Evolutionary conservation across 352 stramenopile genomes (phyloP).

Genomic region (Thalassiosira hispida): DNA sequence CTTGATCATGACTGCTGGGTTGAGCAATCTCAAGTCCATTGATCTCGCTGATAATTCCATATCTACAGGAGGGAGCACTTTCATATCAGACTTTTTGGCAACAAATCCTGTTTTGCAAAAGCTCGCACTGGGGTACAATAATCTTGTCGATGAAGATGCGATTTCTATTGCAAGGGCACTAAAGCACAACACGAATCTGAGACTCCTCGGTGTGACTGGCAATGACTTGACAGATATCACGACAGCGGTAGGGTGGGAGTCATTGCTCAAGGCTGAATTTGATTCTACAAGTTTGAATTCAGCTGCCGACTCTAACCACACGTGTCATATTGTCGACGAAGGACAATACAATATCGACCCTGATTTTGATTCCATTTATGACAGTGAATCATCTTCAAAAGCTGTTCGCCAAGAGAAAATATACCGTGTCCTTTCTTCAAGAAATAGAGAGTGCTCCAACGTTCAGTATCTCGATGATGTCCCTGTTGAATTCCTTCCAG

Average conservation of each 20-base stretch:
- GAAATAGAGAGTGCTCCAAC: background rate
- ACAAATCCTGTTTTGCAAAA: slow-evolving; percentile 3
- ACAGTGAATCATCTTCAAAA: background rate
- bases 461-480: slow-evolving; percentile 10
- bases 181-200: slow-evolving; percentile 17
- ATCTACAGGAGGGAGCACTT: background rate
- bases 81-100: slow-evolving; percentile 1
- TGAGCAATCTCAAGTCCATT: background rate
- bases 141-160: slow-evolving; percentile 11
- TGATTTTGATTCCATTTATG: background rate
- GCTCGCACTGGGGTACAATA: background rate
- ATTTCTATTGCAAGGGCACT: slow-evolving; percentile 1
- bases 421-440: background rate
- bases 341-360: background rate
- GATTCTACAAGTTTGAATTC: slow-evolving; percentile 19
- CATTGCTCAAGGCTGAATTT: slow-evolving; percentile 1
- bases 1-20: background rate
- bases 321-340: background rate
- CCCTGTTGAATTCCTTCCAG: background rate
- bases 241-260: background rate
- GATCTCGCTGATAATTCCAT: background rate
- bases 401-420: background rate
- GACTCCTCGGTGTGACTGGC: background rate
- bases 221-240: background rate
- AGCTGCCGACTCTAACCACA: slow-evolving; percentile 9